Conservation (phyloP, 805 yeast genomes). For the Kodamaea laetipori region DNA sequence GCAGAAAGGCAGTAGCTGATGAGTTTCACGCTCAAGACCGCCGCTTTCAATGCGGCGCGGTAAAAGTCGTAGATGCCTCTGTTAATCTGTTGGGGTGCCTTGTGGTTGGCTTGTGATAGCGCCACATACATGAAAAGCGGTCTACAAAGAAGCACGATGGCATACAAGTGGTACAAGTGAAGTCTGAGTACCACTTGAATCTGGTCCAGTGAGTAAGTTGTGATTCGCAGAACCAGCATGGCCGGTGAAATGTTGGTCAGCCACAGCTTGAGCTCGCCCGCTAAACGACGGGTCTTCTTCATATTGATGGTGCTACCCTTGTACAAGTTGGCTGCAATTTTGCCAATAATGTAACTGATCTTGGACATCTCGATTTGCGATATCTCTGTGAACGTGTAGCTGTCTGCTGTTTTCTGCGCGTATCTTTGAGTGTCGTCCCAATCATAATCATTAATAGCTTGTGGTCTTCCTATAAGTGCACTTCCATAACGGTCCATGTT, state of each 20-base stretch:
- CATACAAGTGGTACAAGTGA: conserved; percentile 11
- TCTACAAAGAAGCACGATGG: conserved; percentile 9
- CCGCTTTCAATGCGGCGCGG: conserved; percentile 20
- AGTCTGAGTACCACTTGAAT: conserved; percentile 6
- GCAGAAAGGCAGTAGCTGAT: conserved; percentile 18
- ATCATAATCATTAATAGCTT: conserved; percentile 12
- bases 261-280: conserved; percentile 11
- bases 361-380: conserved; percentile 9
- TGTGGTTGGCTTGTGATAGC: background rate
- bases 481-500: conserved; percentile 8
- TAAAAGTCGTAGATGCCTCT: conserved; percentile 14
- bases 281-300: conserved; percentile 1
- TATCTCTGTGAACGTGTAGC: background rate
- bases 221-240: background rate
- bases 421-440: conserved; percentile 12
- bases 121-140: conserved; percentile 12
- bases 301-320: conserved; percentile 1
- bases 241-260: conserved; percentile 1
- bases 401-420: background rate
- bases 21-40: conserved; percentile 19
- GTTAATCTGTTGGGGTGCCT: conserved; percentile 9
- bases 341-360: conserved; percentile 9
- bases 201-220: background rate
- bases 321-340: conserved; percentile 9
- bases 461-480: conserved; percentile 12